Base-by-base conservation (phyloP, 2,329 filamentous ascomycete species). In the Neoarthrinium moseri region DNA sequence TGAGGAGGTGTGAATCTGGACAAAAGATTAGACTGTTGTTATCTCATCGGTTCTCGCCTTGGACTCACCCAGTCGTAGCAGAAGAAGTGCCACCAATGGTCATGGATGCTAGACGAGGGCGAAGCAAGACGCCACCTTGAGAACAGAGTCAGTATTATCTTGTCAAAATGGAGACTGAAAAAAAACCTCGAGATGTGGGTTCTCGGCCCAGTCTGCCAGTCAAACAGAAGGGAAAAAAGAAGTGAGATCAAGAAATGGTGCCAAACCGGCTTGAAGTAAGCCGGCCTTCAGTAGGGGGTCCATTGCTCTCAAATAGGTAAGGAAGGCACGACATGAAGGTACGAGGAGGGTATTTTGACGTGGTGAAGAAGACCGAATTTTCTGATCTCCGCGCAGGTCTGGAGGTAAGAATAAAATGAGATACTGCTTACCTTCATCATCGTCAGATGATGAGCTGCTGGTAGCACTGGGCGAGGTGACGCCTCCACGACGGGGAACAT, bases 381-480 rank as follows among this genome's bases (percentile, higher is more conserved):
- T 35, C 33, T 11, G 17, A 12, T 7, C 33, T 18, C 17, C 33
- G 17, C 8, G 33, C 8, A 8, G 26, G 8, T 29, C n/a, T 29
- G 26, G n/a, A 20, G 11, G 26, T 17, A 6, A 12, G n/a, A 30
- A 13, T 12, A 20, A 5, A 20, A 21, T 23, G 17, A 20, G 18
- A 26, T 30, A 17, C 17, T 7, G 36, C 43, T 37, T 36, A 45
- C 43, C 43, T 30, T 22, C 43, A 4, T 38, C 33, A 11, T 37
- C 34, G 26, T 20, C 22, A 7, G 43, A 44, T 13, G 42, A 38
- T 13, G 42, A 38, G 23, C 15, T 22, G 4, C 33, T 38, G 2
- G 22, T 30, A 4, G 24, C 33, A 29, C 43, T 45, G 24, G 43
- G 43, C 22, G 43, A 45, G 15, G 43, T 45, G 12, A 23, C 12